A percentile compares a stretch with the other conserved stretches of the same genome.
Conservation (phyloP, 2,329 filamentous ascomycete species). For the Botrytis byssoidea region DNA sequence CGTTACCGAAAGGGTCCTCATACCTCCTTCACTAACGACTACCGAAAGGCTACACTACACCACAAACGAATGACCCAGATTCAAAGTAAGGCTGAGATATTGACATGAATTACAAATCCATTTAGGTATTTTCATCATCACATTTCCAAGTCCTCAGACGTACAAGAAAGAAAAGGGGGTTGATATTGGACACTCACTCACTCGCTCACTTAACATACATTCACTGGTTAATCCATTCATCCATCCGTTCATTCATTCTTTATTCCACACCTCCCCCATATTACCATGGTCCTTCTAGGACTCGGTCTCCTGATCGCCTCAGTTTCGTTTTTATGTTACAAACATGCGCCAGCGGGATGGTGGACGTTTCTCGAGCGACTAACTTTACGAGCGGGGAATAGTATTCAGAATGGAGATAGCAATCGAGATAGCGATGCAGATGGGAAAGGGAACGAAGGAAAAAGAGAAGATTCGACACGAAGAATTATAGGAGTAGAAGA, state of each 20-base stretch:
- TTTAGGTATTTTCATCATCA: background rate
- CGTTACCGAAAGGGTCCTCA: conserved; percentile 39
- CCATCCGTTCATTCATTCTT: background rate
- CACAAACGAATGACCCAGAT: background rate
- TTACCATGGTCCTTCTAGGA: conserved; percentile 43
- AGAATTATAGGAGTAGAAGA: background rate
- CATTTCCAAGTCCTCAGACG: background rate
- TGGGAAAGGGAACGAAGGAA: background rate
- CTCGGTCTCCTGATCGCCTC: conserved; percentile 62
- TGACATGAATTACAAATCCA: background rate
- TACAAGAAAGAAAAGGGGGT: background rate
- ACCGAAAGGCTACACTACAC: conserved; percentile 33
- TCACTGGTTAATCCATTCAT: background rate
- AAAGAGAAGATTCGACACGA: conserved; percentile 23
- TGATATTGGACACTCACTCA: background rate
- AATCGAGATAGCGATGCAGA: background rate
- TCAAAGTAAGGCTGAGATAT: background rate
- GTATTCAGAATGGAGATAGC: conserved; percentile 8
- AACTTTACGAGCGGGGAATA: conserved; percentile 20
- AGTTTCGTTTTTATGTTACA: conserved; percentile 56
- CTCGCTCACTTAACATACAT: background rate
- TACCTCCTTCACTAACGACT: conserved; percentile 42
- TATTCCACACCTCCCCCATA: background rate
- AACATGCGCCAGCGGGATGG: conserved; percentile 52
- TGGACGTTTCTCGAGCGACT: conserved; percentile 40